Conservation (phyloP, 768 basidiomycete genomes). For the Lepiota brunneoincarnata region DNA sequence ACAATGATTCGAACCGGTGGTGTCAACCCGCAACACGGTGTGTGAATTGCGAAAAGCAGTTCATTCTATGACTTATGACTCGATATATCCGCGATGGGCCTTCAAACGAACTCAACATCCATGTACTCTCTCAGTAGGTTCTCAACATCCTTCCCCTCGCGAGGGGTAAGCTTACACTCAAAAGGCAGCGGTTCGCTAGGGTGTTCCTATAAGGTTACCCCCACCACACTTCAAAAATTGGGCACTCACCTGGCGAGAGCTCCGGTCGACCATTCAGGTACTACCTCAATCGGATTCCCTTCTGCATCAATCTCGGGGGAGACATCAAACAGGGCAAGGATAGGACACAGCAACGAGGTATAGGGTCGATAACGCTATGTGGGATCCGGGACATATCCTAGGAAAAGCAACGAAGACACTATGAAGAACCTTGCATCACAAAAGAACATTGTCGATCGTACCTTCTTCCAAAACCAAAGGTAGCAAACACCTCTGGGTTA, state of each 20-base stretch:
- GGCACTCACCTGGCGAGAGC: not conserved
- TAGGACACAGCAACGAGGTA: conserved; percentile 6
- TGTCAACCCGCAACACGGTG: no score
- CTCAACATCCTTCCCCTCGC: not conserved
- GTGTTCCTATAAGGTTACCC: not conserved
- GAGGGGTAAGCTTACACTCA: not conserved
- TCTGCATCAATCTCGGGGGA: conserved; percentile 12
- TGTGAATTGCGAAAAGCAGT: no score
- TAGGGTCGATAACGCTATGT: not conserved
- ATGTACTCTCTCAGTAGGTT: not conserved
- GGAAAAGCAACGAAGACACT: no score
- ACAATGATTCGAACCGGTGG: no score
- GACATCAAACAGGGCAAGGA: conserved; percentile 18
- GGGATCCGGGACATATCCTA: conserved; percentile 11
- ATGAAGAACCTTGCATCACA: no score
- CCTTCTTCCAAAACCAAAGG: conserved; percentile 32
- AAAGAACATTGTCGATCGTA: not conserved
- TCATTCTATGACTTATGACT: no score
- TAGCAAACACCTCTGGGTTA: conserved; percentile 18
- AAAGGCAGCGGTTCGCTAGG: not conserved
- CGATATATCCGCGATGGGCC: no score
- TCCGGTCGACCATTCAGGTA: not conserved
- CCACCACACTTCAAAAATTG: no score
- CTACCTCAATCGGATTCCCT: conserved; percentile 6
- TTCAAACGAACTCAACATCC: not conserved